Percentiles rank a stretch among this genome's conserved stretches.
These are phyloP conservation scores for Populus pruinosa DNA, from an alignment of 345 rosid genomes.

Conservation along the genomic window DNA sequence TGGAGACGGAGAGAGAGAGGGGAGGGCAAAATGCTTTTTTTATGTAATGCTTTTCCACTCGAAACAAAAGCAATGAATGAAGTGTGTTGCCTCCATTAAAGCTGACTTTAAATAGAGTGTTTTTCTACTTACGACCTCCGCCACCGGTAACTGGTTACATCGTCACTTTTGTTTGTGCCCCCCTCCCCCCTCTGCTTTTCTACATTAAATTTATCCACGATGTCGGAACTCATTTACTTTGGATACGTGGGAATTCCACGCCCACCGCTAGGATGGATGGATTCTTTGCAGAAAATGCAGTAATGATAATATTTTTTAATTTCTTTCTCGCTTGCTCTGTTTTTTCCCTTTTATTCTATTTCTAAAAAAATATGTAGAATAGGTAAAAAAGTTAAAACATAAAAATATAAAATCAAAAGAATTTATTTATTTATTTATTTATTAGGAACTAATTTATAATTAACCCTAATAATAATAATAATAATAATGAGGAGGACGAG, in stretches of 20 bases:
- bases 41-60: conserved; percentile 14
- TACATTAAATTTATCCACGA: background rate
- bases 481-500: too few relatives aligned
- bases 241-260: conserved; percentile 9
- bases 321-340: too few relatives aligned
- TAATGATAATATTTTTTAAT: background rate
- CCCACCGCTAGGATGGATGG: background rate
- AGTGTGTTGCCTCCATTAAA: too few relatives aligned
- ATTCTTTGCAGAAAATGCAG: background rate
- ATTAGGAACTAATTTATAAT: too few relatives aligned
- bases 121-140: conserved; percentile 6
- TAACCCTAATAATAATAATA: too few relatives aligned
- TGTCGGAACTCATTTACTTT: background rate
- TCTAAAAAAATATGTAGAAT: too few relatives aligned
- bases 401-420: too few relatives aligned
- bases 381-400: too few relatives aligned
- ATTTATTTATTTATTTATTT: too few relatives aligned
- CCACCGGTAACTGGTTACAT: conserved; percentile 26
- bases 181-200: background rate
- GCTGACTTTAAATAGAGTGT: background rate
- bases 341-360: too few relatives aligned
- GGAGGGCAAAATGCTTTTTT: background rate
- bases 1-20: background rate
- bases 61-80: background rate
- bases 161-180: background rate